Base-by-base conservation (phyloP, 768 basidiomycete genomes). In the Termitomyces sp. region DNA sequence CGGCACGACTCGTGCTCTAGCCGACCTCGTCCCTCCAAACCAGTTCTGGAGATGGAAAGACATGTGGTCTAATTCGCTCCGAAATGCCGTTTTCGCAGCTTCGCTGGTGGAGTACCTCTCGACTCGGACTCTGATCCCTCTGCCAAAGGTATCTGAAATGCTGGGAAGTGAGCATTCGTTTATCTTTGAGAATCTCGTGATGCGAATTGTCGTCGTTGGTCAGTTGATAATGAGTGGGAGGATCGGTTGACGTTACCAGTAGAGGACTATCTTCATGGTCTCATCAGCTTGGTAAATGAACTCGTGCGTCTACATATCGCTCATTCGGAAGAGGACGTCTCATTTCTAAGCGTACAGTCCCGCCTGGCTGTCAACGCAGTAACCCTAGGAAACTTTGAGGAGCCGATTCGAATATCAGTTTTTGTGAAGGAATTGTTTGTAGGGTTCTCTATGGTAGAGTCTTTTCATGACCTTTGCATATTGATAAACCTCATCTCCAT, bases 21-120 rank as follows among this genome's bases (percentile, higher is more conserved):
- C 84, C 6, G 71, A 66, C 6, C 76, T 86, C 34, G 75, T 91
- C 27, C 91, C 91, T 31, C 76, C 76, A 33, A 83, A 88, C 63
- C 88, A 91, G 62, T 85, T 89, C 61, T 93, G 91, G 91, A 78
- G 84, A 57, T 93, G 88, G 88, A 91, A 88, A 68, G 89, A 91
- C 27, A 83, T 89, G 83, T 92, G 90, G 90, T 78, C 81, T 1
- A 84, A 82, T 65, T 85, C 88, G 4, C 69, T 92, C 39, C 79
- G 90, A 57, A 80, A 79, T 18, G 82, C 83, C 12, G 77, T 91
- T 0, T 93, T 88, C 65, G 78, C 82, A 42, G 84, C 83, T 0
- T 81, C 85, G 18, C 69, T 93, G 36, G 76, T 85, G 13, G 81
- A 87, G 66, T 93, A 86, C 66, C 76, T 93, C 7, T 75, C 78